These are phyloP conservation scores for Kodamaea ohmeri DNA, from an alignment of 1,139 yeast species.

Conservation along the genomic window DNA sequence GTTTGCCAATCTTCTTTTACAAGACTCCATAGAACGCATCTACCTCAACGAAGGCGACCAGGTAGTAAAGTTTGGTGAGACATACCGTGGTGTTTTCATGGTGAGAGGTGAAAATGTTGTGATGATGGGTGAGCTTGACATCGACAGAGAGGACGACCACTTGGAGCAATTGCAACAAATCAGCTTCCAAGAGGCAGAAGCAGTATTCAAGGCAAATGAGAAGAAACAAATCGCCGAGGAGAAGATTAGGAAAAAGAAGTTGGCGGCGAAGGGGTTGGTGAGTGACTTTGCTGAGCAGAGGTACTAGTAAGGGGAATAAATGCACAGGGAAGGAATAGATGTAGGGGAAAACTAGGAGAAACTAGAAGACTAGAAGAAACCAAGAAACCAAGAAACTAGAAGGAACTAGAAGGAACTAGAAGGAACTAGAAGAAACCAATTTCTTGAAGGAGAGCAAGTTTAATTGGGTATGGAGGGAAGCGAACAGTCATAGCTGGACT, in stretches of 20 bases:
- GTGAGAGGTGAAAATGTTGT: slow-evolving; percentile 97
- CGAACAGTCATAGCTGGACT: too few species aligned
- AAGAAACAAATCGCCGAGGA: slow-evolving; percentile 44
- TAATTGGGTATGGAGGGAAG: too few species aligned
- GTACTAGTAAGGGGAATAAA: slow-evolving; percentile 7
- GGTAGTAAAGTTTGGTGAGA: slow-evolving; percentile 66
- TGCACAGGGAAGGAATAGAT: too few species aligned
- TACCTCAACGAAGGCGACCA: slow-evolving; percentile 42
- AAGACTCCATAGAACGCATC: slow-evolving; percentile 86
- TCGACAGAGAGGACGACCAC: slow-evolving; percentile 78
- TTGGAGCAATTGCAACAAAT: slow-evolving; percentile 55
- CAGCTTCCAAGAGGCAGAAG: slow-evolving; percentile 60
- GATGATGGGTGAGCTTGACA: slow-evolving; percentile 92
- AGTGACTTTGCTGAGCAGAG: slow-evolving; percentile 41
- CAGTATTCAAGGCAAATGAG: slow-evolving; percentile 37
- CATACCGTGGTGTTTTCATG: slow-evolving; percentile 74
- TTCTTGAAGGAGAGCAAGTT: too few species aligned
- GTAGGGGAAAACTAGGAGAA: too few species aligned
- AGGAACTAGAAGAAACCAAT: too few species aligned
- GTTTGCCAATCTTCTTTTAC: slow-evolving; percentile 88
- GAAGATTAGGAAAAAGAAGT: slow-evolving; percentile 45
- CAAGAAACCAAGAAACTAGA: too few species aligned
- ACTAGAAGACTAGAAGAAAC: too few species aligned
- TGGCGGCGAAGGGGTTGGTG: slow-evolving; percentile 53
- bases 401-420: too few species aligned